phyloP scores from a whole-genome alignment of 164 flowering plant genomes.

The Tetracentron sinense region DNA sequence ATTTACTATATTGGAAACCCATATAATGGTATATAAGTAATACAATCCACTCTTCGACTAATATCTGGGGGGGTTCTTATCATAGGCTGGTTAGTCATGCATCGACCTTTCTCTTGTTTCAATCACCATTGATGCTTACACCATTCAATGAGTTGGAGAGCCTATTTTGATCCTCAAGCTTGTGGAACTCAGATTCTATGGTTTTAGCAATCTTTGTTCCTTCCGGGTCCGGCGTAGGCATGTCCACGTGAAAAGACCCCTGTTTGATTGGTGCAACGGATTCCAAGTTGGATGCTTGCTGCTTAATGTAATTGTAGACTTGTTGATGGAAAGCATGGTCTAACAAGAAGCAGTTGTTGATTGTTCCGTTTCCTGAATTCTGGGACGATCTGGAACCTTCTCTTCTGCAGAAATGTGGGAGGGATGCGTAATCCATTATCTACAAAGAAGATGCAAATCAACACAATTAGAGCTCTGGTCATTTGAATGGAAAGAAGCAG shows the following conservation, averaged over 20 bases:
- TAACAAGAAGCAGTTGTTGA: slow-evolving; percentile 50
- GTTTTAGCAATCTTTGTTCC: slow-evolving; percentile 52
- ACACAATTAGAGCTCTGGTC: background rate
- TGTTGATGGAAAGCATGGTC: slow-evolving; percentile 82
- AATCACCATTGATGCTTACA: slow-evolving; percentile 23
- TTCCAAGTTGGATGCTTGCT: slow-evolving; percentile 34
- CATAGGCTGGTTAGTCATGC: slow-evolving; percentile 4
- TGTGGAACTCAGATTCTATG: slow-evolving; percentile 62
- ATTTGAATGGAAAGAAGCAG: background rate
- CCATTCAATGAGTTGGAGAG: slow-evolving; percentile 22
- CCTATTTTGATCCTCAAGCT: slow-evolving; percentile 32
- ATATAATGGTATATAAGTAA: background rate
- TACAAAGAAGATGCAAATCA: slow-evolving; percentile 20
- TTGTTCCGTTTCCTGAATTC: slow-evolving; percentile 22
- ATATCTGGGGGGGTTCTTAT: background rate
- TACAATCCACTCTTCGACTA: background rate
- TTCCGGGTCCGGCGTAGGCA: slow-evolving; percentile 56
- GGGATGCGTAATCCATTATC: slow-evolving; percentile 77
- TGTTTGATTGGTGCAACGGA: slow-evolving; percentile 42
- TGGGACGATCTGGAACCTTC: slow-evolving; percentile 72
- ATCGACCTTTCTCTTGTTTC: slow-evolving; percentile 2
- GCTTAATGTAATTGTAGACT: slow-evolving; percentile 62
- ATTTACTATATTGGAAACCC: background rate
- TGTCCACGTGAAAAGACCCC: slow-evolving; percentile 67
- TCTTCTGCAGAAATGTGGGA: slow-evolving; percentile 76